A percentile compares a stretch with the other conserved stretches of the same genome.
Evolutionary conservation across 169 alveolate genomes (phyloP).

Genomic region (Plasmodium cynomolgi): DNA sequence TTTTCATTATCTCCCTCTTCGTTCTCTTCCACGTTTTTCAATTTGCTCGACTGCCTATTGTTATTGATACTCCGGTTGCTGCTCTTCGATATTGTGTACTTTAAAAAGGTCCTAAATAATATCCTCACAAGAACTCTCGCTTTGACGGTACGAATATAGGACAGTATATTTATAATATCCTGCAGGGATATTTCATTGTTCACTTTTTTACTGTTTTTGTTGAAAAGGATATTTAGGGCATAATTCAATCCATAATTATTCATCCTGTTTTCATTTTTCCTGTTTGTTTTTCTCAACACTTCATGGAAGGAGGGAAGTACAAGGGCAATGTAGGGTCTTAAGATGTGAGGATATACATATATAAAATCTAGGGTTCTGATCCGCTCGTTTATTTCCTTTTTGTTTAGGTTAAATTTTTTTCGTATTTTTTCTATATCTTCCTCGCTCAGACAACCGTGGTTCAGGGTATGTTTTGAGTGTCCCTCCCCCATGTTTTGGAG

Average conservation of each 20-base stretch:
- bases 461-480: slow-evolving; percentile 37
- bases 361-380: slow-evolving; percentile 52
- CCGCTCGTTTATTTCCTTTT: slow-evolving; percentile 52
- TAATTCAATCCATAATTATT: slow-evolving; percentile 55
- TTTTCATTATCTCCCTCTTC: not conserved
- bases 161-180: slow-evolving; percentile 66
- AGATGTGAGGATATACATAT: slow-evolving; percentile 45
- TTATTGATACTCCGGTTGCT: not conserved
- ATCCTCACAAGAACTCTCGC: slow-evolving; percentile 20
- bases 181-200: slow-evolving; percentile 64
- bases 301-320: slow-evolving; percentile 70
- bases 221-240: slow-evolving; percentile 55
- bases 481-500: slow-evolving; percentile 71
- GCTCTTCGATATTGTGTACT: slow-evolving; percentile 22
- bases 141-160: slow-evolving; percentile 29
- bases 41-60: not conserved
- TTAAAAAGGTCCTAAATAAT: slow-evolving; percentile 49
- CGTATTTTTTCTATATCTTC: slow-evolving; percentile 46
- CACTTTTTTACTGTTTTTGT: slow-evolving; percentile 36
- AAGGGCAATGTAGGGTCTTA: slow-evolving; percentile 70
- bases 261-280: not conserved
- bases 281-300: slow-evolving; percentile 19
- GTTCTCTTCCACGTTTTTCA: not conserved
- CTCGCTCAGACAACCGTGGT: slow-evolving; percentile 63
- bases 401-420: slow-evolving; percentile 49